Percentiles rank a stretch among this genome's conserved stretches.
phyloP scores from a whole-genome alignment of 345 rosid species.

The Syzygium aqueum region DNA sequence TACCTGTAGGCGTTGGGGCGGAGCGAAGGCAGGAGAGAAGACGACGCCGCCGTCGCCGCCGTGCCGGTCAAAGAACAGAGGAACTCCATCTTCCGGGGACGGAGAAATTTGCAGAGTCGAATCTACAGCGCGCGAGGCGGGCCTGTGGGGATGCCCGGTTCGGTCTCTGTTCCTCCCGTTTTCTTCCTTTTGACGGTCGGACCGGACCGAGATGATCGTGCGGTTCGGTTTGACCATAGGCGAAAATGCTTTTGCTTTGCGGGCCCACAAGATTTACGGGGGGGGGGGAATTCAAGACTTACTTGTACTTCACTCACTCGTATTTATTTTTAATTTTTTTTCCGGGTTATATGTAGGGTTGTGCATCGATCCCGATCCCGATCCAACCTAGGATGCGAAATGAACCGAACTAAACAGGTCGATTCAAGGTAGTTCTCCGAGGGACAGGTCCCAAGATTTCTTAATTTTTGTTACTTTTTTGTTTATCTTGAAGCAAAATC shows the following conservation, averaged over 20 bases:
- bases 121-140: not conserved
- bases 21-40: constrained; percentile 15
- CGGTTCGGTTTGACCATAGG: not conserved
- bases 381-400: too few relatives aligned
- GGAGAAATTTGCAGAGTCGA: not conserved
- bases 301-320: not conserved
- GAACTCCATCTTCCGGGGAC: not conserved
- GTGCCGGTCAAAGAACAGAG: constrained; percentile 7
- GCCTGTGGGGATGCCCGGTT: not conserved
- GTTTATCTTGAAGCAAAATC: too few relatives aligned
- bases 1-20: constrained; percentile 20
- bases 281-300: not conserved
- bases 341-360: not conserved
- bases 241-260: not conserved
- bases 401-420: too few relatives aligned
- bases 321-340: not conserved
- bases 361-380: too few relatives aligned
- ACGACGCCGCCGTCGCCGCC: constrained; percentile 4
- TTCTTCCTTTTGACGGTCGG: not conserved
- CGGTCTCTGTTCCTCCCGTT: not conserved
- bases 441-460: too few relatives aligned
- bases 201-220: not conserved
- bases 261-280: not conserved
- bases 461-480: too few relatives aligned
- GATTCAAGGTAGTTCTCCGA: too few relatives aligned